Base-by-base conservation (phyloP, 179 eudicot genomes). In the Gypsophila paniculata region DNA sequence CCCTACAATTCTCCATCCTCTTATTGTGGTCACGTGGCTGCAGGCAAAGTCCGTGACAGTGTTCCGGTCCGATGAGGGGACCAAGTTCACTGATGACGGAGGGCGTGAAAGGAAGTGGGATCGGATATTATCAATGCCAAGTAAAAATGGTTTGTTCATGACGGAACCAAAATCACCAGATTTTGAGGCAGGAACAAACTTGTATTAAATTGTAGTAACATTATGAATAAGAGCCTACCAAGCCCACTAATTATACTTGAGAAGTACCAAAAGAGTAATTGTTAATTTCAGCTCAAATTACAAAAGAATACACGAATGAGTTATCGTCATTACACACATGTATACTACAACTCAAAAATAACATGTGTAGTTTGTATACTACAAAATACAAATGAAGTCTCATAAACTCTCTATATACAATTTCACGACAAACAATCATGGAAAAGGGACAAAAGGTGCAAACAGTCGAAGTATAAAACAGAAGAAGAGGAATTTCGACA, bases 241-340 rank as follows among this genome's bases (percentile, higher is more conserved):
- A 46, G 52, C 52, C 1, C 49, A 44, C 8, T 5, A 44, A 9
- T 36, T 36, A 36, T 44, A 44, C 49, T 5, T 5, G 49, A 4
- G 49, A 7, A 52, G 36, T 21, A 59, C 29, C 11, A 60, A 60
- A 60, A n/a, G 66, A 65, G 57, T 54, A 69, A 26, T 48, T 22
- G 68, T 60, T 70, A n/a, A 53, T 75, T 68, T 71, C 13, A 68
- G 49, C 66, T 68, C 75, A 49, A 54, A 51, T 72, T 72, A 83
- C 78, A 81, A 77, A 83, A 79, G 75, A 72, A 78, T 68, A 67
- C 76, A 65, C 53, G 42, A 73, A 77, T 62, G 76, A 69, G 69
- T 52, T 61, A 69, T 74, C 58, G 72, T 65, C 70, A 72, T 67
- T 68, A 70, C 61, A 64, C 74, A 76, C 74, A 68, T 55, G 57